A percentile compares a stretch with the other conserved stretches of the same genome.
Evolutionary conservation across 495 filamentous ascomycete genomes (phyloP).

Genomic region (Tetracladium setigerum): DNA sequence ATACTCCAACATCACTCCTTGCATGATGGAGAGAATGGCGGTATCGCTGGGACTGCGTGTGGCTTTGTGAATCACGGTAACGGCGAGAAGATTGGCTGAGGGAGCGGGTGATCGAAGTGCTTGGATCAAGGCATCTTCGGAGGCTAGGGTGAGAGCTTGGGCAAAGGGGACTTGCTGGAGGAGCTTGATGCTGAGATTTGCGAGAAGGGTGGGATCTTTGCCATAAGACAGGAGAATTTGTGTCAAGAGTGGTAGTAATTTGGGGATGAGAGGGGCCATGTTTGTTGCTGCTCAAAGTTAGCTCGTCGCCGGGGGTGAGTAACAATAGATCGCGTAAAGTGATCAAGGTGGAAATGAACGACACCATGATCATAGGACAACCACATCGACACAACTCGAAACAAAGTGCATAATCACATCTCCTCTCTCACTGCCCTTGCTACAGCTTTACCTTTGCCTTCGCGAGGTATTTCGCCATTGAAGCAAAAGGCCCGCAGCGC

Average conservation of each 20-base stretch:
- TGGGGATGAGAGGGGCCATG: constrained; percentile 32
- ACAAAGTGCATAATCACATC: too few species aligned
- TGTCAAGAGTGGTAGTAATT: constrained; percentile 40
- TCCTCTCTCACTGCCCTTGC: too few species aligned
- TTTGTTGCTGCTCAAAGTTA: constrained; percentile 13
- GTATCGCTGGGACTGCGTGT: constrained; percentile 50
- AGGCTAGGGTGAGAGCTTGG: constrained; percentile 42
- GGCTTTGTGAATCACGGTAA: constrained; percentile 69
- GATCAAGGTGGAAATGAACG: too few species aligned
- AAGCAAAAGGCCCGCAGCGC: too few species aligned
- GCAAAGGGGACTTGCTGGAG: constrained; percentile 43
- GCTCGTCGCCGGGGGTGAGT: too few species aligned
- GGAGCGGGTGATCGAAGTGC: constrained; percentile 52
- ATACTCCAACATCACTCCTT: constrained; percentile 51
- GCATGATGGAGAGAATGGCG: constrained; percentile 59
- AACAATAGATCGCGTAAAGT: neutral
- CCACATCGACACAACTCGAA: too few species aligned
- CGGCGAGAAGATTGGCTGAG: constrained; percentile 61
- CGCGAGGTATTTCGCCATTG: too few species aligned
- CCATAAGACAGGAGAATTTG: constrained; percentile 39
- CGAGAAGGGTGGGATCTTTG: constrained; percentile 42
- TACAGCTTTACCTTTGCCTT: too few species aligned
- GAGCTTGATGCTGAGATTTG: constrained; percentile 44
- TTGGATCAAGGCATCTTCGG: constrained; percentile 43
- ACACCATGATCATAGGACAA: too few species aligned